Evolutionary conservation across 352 stramenopile species (phyloP), one percentile per base, ranked within the genome.

Genomic region (Phytopythium ostracodes): DNA sequence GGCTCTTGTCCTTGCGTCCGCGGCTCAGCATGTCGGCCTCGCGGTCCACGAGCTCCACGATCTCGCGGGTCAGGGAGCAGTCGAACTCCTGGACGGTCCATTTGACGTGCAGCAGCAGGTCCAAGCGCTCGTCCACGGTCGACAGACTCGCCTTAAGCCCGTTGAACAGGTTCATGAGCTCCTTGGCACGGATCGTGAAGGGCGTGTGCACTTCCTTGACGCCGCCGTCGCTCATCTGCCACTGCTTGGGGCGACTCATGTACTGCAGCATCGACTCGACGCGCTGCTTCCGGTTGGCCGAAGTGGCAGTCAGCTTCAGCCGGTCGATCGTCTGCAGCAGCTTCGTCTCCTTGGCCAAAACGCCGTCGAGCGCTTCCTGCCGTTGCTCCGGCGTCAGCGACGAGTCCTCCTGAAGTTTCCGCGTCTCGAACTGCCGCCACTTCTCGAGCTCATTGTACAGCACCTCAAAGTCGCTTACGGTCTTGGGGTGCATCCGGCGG

Each of bases 381-480:
- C 70, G 68, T 20, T 77, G 70, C 25, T 71, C 71, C 7, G 54
- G 25, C 35, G 63, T 51, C 8, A 91, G 46, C 6, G 63, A 42
- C 24, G 50, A 10, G 29, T 88, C 70, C 11, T 87, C 75, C 6
- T 86, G 64, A 7, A 91, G 63, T 57, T 90, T 87, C 12, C 87
- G 90, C 3, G 79, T 92, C 66, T 98, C 92, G 10, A 88, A 69
- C 62, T 94, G 75, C 18, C 92, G 75, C 92, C 94, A 98, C 50
- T 89, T 91, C 53, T 97, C 91, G 29, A 98, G 77, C 53, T 98
- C 94, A 67, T 97, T 98, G 76, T 97, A 98, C 0, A 98, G 67
- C 35, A 97, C 73, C 65, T 97, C 88, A 75, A 97, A 97, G 63
- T 96, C 88, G 25, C 65, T 73, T 0, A 81, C 73, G 0, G 78